phyloP scores from a whole-genome alignment of 345 rosid species.

The Boechera divaricarpa region DNA sequence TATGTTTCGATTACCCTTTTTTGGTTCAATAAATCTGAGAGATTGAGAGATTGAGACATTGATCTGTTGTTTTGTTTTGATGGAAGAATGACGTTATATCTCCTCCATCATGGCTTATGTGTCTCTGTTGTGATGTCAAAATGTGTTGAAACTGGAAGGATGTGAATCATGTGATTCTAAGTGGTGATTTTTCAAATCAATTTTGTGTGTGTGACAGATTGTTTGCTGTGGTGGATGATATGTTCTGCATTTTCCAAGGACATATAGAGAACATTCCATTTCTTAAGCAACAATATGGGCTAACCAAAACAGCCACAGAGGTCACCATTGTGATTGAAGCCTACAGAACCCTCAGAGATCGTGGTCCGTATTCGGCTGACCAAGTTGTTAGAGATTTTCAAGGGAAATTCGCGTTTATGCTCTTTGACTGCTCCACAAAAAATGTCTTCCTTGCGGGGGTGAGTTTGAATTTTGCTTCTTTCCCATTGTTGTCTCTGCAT shows the following conservation, averaged over 20 bases:
- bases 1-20: not conserved
- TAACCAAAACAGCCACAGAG: slow-evolving; percentile 86
- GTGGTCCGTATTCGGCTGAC: slow-evolving; percentile 95
- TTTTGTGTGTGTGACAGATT: slow-evolving; percentile 51
- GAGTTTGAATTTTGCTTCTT: slow-evolving; percentile 43
- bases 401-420: slow-evolving; percentile 77
- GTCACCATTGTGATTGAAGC: slow-evolving; percentile 90
- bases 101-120: too few species aligned
- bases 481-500: not conserved
- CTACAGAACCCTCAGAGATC: slow-evolving; percentile 87
- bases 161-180: not conserved
- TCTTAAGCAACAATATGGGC: slow-evolving; percentile 95
- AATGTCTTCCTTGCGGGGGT: slow-evolving; percentile 75
- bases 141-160: not conserved
- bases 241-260: slow-evolving; percentile 96
- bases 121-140: too few species aligned
- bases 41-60: slow-evolving; percentile 10
- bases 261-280: slow-evolving; percentile 80
- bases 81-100: not conserved
- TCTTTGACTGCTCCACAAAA: slow-evolving; percentile 73
- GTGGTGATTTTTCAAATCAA: not conserved
- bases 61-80: slow-evolving; percentile 24
- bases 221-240: slow-evolving; percentile 89
- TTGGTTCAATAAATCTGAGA: slow-evolving; percentile 2
- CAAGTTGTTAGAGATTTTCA: slow-evolving; percentile 88